Percentiles rank a stretch among this genome's conserved stretches.
These are phyloP conservation scores for Peribolospora kevripleyi DNA, from an alignment of 768 basidiomycete genomes.

Conservation along the genomic window DNA sequence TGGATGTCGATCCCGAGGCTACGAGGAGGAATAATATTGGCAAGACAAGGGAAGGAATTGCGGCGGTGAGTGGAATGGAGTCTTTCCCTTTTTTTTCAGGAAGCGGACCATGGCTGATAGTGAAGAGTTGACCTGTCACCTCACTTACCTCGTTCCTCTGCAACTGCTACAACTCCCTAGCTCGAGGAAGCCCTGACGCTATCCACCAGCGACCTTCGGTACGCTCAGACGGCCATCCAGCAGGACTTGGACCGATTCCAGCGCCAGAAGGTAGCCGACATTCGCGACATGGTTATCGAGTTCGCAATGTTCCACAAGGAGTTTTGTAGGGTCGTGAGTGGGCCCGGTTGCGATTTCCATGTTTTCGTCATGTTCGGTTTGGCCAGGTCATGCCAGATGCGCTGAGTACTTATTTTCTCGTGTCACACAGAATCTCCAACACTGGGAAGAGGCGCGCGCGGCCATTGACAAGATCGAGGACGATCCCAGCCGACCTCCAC, in stretches of 20 bases:
- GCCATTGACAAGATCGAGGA: conserved; percentile 75
- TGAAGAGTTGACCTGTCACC: background rate
- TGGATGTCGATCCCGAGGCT: conserved; percentile 94
- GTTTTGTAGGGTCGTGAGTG: conserved; percentile 76
- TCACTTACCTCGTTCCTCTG: background rate
- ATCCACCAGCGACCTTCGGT: conserved; percentile 80
- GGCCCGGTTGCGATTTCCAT: too few species aligned
- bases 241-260: conserved; percentile 95
- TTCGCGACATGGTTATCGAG: conserved; percentile 75
- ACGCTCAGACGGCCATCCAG: conserved; percentile 86
- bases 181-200: conserved; percentile 85
- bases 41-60: conserved; percentile 80
- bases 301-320: conserved; percentile 79
- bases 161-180: conserved; percentile 23
- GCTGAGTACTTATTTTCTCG: background rate
- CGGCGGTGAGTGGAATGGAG: conserved; percentile 38
- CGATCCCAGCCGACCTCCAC: conserved; percentile 43
- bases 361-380: background rate
- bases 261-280: conserved; percentile 88
- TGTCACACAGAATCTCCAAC: conserved; percentile 59
- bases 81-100: background rate
- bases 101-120: background rate
- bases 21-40: conserved; percentile 77
- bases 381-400: conserved; percentile 7
- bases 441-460: conserved; percentile 85